Base-by-base conservation (phyloP, 75 land plant species). In the Cupressus sempervirens region DNA sequence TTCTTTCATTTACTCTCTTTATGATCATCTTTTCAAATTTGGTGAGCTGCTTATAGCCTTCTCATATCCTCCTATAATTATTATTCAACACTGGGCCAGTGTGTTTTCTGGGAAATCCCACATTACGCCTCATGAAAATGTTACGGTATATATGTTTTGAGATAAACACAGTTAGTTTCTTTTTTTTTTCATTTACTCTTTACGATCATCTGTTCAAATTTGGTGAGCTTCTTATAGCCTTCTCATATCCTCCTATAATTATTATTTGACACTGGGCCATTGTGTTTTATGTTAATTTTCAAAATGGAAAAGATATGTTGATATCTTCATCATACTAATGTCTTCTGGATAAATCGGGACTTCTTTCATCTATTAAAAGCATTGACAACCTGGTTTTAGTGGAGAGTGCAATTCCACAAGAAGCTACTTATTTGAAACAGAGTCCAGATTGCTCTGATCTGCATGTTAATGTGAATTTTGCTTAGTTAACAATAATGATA, bases 121-220 rank as follows among this genome's bases (percentile, higher is more conserved):
- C 79, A 89, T 93, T 52, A 91, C 92, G 48, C 87, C 90, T 5
- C 94, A 90, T 86, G 97, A 93, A 82, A 96, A 96, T 88, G 94
- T 96, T 32, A 98, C 99, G 53, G 99, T 98, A 88, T 92, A 93
- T 86, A n/a, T 23, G 29, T 79, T 41, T 79, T 45, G 45, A 11
- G 46, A 79, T 77, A 9, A 26, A 43, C 46, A 20, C 11, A 34
- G 35, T 40, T 36, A 35, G 36, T 40, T 76, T 40, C 1, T 20
- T 40, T n/a, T 8, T 45, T 79, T 50, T 10, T 79, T 43, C 45
- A 79, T 13, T n/a, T n/a, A n/a, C n/a, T 10, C 26, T 30, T 10
- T 30, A 15, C 12, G 74, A 72, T 26, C 9, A 7, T 62, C n/a
- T 62, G 23, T 23, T 4, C 6, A 62, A 62, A 6, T 4, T 62